These are phyloP conservation scores for Coniochaeta prunicola DNA, from an alignment of 2,329 filamentous ascomycete genomes.

Conservation along the genomic window DNA sequence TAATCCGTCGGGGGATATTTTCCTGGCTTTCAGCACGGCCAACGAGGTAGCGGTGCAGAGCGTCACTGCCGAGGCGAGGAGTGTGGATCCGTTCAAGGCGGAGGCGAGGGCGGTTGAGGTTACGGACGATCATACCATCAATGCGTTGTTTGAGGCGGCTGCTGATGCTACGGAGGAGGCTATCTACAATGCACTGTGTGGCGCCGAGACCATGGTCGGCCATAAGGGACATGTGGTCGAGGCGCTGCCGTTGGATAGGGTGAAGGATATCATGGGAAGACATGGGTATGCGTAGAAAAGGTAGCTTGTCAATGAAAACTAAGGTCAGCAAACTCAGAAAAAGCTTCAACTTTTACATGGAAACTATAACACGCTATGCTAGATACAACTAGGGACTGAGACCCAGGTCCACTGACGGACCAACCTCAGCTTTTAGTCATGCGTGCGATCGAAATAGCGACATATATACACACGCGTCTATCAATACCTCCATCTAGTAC, in stretches of 20 bases:
- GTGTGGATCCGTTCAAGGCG: slow-evolving; percentile 33
- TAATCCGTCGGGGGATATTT: slow-evolving; percentile 59
- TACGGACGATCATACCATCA: slow-evolving; percentile 53
- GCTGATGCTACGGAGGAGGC: slow-evolving; percentile 59
- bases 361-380: not conserved
- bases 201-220: slow-evolving; percentile 52
- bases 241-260: slow-evolving; percentile 37
- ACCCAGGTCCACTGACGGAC: too few relatives aligned
- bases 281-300: slow-evolving; percentile 14
- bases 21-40: slow-evolving; percentile 59
- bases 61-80: slow-evolving; percentile 20
- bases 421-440: not conserved
- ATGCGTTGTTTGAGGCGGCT: slow-evolving; percentile 53
- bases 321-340: not conserved
- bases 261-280: slow-evolving; percentile 38
- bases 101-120: slow-evolving; percentile 30
- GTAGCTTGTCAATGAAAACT: not conserved
- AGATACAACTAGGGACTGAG: not conserved
- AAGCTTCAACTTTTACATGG: not conserved
- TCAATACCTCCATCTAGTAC: slow-evolving; percentile 50
- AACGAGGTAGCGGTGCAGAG: slow-evolving; percentile 40
- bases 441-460: too few relatives aligned
- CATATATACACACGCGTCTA: not conserved
- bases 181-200: slow-evolving; percentile 57
- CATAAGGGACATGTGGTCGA: slow-evolving; percentile 40